A percentile compares a stretch with the other conserved stretches of the same genome.
Conservation (phyloP, 768 basidiomycete genomes). For the Suillus hirtellus region DNA sequence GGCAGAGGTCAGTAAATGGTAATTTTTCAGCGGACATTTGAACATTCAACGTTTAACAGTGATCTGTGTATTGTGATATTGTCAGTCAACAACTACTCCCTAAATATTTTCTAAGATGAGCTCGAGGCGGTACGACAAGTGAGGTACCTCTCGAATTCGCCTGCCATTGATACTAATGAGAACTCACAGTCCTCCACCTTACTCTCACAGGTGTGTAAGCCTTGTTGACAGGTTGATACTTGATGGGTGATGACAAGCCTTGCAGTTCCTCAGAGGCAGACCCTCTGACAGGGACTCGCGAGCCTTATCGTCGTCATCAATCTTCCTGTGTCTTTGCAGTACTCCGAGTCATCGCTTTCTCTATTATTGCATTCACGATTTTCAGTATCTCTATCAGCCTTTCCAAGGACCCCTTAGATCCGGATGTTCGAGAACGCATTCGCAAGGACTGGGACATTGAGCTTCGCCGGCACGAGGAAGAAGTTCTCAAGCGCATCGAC, state of each 20-base stretch:
- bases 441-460: slow-evolving; percentile 25
- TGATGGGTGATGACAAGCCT: background rate
- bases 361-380: background rate
- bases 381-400: slow-evolving; percentile 8
- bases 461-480: slow-evolving; percentile 18
- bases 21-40: no score
- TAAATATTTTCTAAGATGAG: background rate
- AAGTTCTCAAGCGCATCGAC: slow-evolving; percentile 14
- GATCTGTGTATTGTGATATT: no score
- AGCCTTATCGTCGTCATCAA: background rate
- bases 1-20: no score
- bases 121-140: background rate
- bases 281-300: background rate
- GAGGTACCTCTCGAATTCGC: background rate
- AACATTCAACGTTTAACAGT: no score
- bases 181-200: background rate
- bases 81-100: background rate
- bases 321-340: background rate
- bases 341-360: background rate
- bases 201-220: background rate
- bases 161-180: background rate
- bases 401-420: slow-evolving; percentile 23
- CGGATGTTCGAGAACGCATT: slow-evolving; percentile 21
- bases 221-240: background rate
- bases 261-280: slow-evolving; percentile 1